phyloP scores from a whole-genome alignment of 257 asterid species.

The Agastache rugosa region DNA sequence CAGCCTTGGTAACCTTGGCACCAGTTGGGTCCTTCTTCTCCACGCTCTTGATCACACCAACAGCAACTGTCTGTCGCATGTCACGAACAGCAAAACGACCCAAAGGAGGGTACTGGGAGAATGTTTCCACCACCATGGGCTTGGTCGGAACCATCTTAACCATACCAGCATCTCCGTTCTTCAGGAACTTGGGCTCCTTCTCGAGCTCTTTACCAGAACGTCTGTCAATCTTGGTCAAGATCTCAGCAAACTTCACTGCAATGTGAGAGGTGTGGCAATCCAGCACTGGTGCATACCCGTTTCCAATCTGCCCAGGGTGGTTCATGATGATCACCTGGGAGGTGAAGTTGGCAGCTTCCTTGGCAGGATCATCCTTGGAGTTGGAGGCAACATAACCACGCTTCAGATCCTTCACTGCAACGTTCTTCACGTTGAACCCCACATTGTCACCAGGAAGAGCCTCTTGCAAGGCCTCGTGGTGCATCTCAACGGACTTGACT shows the following conservation, averaged over 20 bases:
- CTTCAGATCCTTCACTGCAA: conserved; percentile 69
- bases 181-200: conserved; percentile 75
- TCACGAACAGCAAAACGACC: conserved; percentile 65
- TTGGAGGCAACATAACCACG: conserved; percentile 65
- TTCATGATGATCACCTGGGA: conserved; percentile 75
- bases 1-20: conserved; percentile 67
- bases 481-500: conserved; percentile 91
- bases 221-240: conserved; percentile 60
- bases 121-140: conserved; percentile 63
- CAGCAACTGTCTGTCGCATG: conserved; percentile 64
- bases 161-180: conserved; percentile 65
- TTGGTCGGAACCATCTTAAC: conserved; percentile 63
- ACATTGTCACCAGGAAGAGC: conserved; percentile 88
- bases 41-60: conserved; percentile 52
- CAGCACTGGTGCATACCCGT: conserved; percentile 72
- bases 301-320: conserved; percentile 75
- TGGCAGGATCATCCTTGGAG: conserved; percentile 68
- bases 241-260: conserved; percentile 66
- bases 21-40: conserved; percentile 65
- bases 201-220: conserved; percentile 63
- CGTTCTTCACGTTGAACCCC: conserved; percentile 71
- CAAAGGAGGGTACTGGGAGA: conserved; percentile 52
- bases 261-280: conserved; percentile 76
- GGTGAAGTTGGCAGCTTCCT: conserved; percentile 59
- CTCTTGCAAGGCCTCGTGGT: conserved; percentile 70